These are phyloP conservation scores for Podospora fimiseda DNA, from an alignment of 495 filamentous ascomycete genomes.

Conservation along the genomic window DNA sequence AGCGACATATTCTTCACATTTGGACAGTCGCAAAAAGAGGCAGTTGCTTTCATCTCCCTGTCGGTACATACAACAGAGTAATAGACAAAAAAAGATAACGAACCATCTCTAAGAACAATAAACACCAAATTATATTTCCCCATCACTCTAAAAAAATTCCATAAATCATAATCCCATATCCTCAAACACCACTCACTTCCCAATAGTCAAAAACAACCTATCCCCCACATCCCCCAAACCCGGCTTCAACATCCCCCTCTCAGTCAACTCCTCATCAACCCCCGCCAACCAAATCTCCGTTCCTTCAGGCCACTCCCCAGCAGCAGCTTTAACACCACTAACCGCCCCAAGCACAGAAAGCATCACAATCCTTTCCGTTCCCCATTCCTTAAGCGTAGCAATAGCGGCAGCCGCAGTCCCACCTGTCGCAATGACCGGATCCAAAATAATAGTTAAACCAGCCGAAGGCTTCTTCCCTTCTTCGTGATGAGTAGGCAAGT, in stretches of 20 bases:
- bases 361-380: constrained; percentile 71
- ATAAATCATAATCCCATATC: too few relatives aligned
- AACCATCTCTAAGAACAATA: too few relatives aligned
- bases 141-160: too few relatives aligned
- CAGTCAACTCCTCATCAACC: constrained; percentile 64
- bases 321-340: constrained; percentile 60
- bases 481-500: constrained; percentile 70
- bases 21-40: too few relatives aligned
- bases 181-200: too few relatives aligned
- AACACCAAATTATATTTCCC: too few relatives aligned
- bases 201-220: constrained; percentile 84
- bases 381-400: constrained; percentile 84
- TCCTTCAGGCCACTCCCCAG: constrained; percentile 64
- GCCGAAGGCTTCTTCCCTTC: constrained; percentile 36
- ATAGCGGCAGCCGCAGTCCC: constrained; percentile 86
- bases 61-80: too few relatives aligned
- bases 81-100: too few relatives aligned
- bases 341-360: constrained; percentile 68
- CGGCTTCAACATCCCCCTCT: constrained; percentile 83
- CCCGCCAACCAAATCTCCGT: constrained; percentile 80
- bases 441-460: constrained; percentile 76
- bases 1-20: too few relatives aligned
- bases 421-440: constrained; percentile 91
- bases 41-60: too few relatives aligned
- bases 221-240: constrained; percentile 91